phyloP scores from a whole-genome alignment of 176 grass and related monocot genomes.

The Triticum dicoccoides region DNA sequence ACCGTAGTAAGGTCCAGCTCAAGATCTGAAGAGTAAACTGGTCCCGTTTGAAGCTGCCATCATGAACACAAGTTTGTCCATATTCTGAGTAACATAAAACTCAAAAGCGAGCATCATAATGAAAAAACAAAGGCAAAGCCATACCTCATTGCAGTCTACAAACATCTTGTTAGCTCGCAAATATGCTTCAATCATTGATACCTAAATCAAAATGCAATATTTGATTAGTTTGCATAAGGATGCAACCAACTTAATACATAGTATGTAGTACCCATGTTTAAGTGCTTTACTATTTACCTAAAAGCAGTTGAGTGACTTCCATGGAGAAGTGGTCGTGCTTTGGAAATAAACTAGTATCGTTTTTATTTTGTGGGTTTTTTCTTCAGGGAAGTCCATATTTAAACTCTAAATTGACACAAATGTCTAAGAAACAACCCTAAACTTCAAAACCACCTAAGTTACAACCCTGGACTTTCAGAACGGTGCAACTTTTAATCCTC shows the following conservation, averaged over 20 bases:
- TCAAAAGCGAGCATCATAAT: background rate
- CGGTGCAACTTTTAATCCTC: too few species aligned
- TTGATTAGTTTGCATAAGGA: background rate
- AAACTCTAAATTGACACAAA: too few species aligned
- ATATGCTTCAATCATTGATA: slow-evolving; percentile 95
- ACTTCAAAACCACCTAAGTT: too few species aligned
- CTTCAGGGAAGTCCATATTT: background rate
- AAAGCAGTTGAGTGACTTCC: background rate
- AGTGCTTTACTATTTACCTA: background rate
- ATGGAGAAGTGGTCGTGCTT: background rate
- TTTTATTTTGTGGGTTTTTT: background rate
- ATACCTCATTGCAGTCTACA: slow-evolving; percentile 86
- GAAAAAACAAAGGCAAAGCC: background rate
- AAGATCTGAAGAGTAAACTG: slow-evolving; percentile 83
- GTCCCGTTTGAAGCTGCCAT: slow-evolving; percentile 70
- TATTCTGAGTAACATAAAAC: background rate
- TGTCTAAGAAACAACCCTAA: too few species aligned
- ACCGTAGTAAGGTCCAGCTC: slow-evolving; percentile 75
- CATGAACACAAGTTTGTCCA: slow-evolving; percentile 1
- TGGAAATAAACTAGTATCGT: background rate
- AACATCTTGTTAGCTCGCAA: slow-evolving; percentile 90
- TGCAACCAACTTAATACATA: background rate
- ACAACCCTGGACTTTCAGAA: too few species aligned
- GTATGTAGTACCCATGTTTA: background rate
- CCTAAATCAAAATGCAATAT: slow-evolving; percentile 45